Conservation (phyloP, 768 basidiomycete genomes). For the Russula abietina region DNA sequence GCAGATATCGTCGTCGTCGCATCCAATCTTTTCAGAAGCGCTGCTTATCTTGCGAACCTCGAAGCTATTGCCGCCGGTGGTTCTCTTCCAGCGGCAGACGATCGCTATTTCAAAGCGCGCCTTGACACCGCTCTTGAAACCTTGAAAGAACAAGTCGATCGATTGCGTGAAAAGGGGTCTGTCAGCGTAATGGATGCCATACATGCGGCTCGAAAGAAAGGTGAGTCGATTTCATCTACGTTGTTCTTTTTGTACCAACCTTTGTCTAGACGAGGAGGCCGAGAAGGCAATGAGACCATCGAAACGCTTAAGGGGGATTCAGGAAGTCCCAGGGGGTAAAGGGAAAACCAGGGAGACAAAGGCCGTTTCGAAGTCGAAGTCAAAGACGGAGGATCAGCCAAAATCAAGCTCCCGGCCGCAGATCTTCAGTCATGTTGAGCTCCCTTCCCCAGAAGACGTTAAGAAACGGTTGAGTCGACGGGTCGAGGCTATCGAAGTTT, state of each 20-base stretch:
- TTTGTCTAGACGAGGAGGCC: constrained; percentile 44
- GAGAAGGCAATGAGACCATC: constrained; percentile 41
- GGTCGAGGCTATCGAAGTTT: constrained; percentile 1
- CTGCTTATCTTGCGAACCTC: constrained; percentile 70
- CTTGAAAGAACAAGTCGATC: constrained; percentile 61
- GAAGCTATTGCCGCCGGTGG: constrained; percentile 63
- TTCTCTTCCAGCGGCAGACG: constrained; percentile 60
- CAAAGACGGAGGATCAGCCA: constrained; percentile 1
- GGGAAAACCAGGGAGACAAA: background rate
- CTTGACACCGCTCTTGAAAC: constrained; percentile 55
- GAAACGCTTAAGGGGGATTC: constrained; percentile 67
- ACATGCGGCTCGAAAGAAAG: constrained; percentile 50
- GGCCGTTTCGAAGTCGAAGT: background rate
- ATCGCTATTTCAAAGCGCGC: constrained; percentile 85
- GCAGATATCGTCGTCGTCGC: constrained; percentile 87
- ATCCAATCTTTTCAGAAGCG: constrained; percentile 78
- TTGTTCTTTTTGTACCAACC: constrained; percentile 21
- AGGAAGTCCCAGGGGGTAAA: background rate
- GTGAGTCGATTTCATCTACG: constrained; percentile 36
- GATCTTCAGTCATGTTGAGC: constrained; percentile 23
- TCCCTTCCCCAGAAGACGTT: constrained; percentile 5
- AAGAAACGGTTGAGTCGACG: constrained; percentile 13
- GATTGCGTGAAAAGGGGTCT: constrained; percentile 60
- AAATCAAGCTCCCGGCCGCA: constrained; percentile 15
- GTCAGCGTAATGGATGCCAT: constrained; percentile 59